A percentile compares a stretch with the other conserved stretches of the same genome.
Evolutionary conservation across 164 flowering plant species (phyloP).

Genomic region (Dillenia suffruticosa): DNA sequence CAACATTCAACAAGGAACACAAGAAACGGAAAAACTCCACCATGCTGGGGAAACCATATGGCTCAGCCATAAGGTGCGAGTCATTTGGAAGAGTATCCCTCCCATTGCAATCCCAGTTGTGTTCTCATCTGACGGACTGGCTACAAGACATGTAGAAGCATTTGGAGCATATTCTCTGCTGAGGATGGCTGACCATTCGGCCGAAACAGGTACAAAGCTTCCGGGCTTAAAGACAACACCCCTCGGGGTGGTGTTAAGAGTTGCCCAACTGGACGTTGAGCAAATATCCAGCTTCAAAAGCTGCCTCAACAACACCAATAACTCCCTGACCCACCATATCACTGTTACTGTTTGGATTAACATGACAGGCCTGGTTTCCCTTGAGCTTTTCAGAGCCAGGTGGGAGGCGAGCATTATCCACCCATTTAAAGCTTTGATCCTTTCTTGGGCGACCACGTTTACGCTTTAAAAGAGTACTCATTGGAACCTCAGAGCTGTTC

Average conservation of each 20-base stretch:
- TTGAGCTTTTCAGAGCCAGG: conserved; percentile 10
- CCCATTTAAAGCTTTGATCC: conserved; percentile 14
- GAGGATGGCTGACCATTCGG: conserved; percentile 4
- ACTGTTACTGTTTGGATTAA: conserved; percentile 20
- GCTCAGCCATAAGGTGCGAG: conserved; percentile 9
- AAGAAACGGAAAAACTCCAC: conserved; percentile 19
- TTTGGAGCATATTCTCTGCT: neutral
- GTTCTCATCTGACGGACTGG: neutral
- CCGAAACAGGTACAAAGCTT: conserved; percentile 55
- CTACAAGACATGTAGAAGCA: neutral
- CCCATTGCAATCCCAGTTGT: neutral
- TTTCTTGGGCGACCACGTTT: conserved; percentile 82
- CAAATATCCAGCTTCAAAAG: conserved; percentile 85
- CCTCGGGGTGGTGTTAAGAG: conserved; percentile 48
- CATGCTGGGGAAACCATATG: conserved; percentile 21
- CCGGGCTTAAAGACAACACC: conserved; percentile 92
- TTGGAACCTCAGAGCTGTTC: conserved; percentile 28
- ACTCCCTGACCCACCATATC: conserved; percentile 65
- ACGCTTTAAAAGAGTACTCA: conserved; percentile 36
- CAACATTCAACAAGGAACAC: conserved; percentile 7
- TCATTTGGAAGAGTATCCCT: conserved; percentile 4
- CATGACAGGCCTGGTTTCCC: conserved; percentile 18
- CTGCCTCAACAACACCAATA: conserved; percentile 70
- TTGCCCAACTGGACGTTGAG: conserved; percentile 67
- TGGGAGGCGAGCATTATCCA: conserved; percentile 7